Evolutionary conservation across 768 basidiomycete species (phyloP), one percentile per base, ranked within the genome.

Genomic region (Suillus alpinus): DNA sequence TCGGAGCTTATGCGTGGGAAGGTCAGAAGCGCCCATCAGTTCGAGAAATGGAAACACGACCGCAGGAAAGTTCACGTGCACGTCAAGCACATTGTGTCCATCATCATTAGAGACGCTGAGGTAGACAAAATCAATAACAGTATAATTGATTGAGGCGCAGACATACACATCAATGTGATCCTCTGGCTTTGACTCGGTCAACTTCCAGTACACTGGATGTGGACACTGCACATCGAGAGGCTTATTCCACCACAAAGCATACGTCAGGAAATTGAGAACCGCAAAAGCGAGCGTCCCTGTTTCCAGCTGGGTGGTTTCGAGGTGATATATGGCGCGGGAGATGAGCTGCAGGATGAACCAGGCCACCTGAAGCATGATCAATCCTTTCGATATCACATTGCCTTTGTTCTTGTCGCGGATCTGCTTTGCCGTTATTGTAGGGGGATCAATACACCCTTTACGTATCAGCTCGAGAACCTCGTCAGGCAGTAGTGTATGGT

Each of bases 211-310:
- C 13, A 55, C 44, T 13, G 37, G 32, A 12, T 55, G 5, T 6
- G 66, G 70, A 9, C 61, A 63, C 12, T 60, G 60, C 0, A 78
- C 72, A 57, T 75, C 71, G 12, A 73, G 67, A 2, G 78, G 79
- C 64, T 80, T 80, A 32, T 71, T 36, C 77, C 74, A 78, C 78
- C 79, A 79, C 1, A 75, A 53, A 0, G 57, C 37, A 60, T 76
- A 78, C 10, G 67, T 71, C 10, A 69, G 59, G 13, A 69, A 62
- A 34, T 72, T 77, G 32, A 78, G 62, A 4, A 68, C 46, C 3
- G 70, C 71, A 52, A 74, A 75, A 0, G 71, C 76, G 29, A 77
- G 34, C 1, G 77, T 80, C 6, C 70, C 63, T 10, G 77, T 60
- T 61, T 1, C n/a, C n/a, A n/a, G n/a, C n/a, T n/a, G n/a, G n/a